A percentile compares a stretch with the other conserved stretches of the same genome.
These are phyloP conservation scores for Termitomyces sp. DNA, from an alignment of 768 basidiomycete genomes.

Conservation along the genomic window DNA sequence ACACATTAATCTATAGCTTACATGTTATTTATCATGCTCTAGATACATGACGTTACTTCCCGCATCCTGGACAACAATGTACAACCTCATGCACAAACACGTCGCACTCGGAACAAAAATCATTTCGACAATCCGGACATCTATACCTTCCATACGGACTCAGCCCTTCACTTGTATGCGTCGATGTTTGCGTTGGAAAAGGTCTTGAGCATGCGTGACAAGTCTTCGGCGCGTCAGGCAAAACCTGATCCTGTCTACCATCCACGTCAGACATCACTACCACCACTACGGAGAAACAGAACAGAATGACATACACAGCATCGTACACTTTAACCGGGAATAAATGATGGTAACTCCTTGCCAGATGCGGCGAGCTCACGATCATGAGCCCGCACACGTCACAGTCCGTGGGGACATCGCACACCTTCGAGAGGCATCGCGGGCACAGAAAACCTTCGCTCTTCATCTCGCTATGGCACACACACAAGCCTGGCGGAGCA, in stretches of 20 bases:
- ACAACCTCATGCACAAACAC: constrained; percentile 93
- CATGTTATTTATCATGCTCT: not conserved
- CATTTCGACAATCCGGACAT: constrained; percentile 77
- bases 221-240: constrained; percentile 22
- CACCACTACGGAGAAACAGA: not conserved
- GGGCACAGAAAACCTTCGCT: constrained; percentile 95
- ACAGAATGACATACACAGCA: constrained; percentile 58
- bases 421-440: constrained; percentile 86
- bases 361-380: constrained; percentile 95
- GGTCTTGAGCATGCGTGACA: constrained; percentile 80
- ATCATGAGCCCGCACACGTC: constrained; percentile 97
- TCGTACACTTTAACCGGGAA: constrained; percentile 90
- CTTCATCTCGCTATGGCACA: constrained; percentile 90
- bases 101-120: constrained; percentile 96
- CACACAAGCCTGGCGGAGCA: constrained; percentile 80
- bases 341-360: constrained; percentile 90
- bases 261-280: not conserved
- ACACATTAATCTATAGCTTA: constrained; percentile 6
- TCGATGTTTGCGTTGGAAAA: constrained; percentile 50
- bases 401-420: constrained; percentile 98
- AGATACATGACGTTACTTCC: constrained; percentile 27
- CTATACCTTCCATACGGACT: constrained; percentile 84
- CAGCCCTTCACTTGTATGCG: constrained; percentile 53
- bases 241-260: constrained; percentile 33
- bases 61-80: constrained; percentile 91